Base-by-base conservation (phyloP, 202 grass and related monocot genomes). In the Schoenoplectus triqueter region DNA sequence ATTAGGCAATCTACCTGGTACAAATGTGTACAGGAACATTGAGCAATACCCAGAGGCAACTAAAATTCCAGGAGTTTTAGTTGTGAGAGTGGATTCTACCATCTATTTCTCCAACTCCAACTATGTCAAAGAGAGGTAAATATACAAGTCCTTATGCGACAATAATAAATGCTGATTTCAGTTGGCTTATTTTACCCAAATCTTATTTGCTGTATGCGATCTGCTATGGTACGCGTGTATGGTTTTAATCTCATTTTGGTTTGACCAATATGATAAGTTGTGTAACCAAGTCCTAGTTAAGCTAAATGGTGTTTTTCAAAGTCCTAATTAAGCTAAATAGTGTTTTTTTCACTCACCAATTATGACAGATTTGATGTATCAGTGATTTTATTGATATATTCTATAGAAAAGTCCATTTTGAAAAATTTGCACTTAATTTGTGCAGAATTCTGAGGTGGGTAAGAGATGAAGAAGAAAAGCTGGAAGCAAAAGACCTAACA, bases 31-130 rank as follows among this genome's bases (percentile, higher is more conserved):
- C 82, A 88, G 93, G 84, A 98, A 98, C 79, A 91, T 87, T 0
- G 83, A 92, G 68, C 93, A 98, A 22, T 98, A 98, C 64, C 96
- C 96, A 5, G 88, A 95, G 46, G 96, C 93, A 86, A 95, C 60
- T 59, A 94, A 87, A 87, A 75, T 92, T 89, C 87, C 90, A 13
- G 93, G 96, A 80, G 87, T 94, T 63, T 66, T 99, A 51, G 87
- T 92, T 67, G 90, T 94, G 67, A 90, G 96, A 77, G 87, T 99
- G 63, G 93, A 99, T 88, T 99, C 96, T 75, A 88, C 96, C 60
- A 92, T 99, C 66, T 99, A 99, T 78, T 99, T 99, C 73, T 88
- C 96, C 82, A 99, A 99, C 69, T 99, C 96, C 7, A 99, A 94
- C 59, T 99, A 99, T 86, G 87, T 99, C 70, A 85, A 82, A 40